Evolutionary conservation across 495 filamentous ascomycete genomes (phyloP).

Genomic region (Corynascus novoguineensis): DNA sequence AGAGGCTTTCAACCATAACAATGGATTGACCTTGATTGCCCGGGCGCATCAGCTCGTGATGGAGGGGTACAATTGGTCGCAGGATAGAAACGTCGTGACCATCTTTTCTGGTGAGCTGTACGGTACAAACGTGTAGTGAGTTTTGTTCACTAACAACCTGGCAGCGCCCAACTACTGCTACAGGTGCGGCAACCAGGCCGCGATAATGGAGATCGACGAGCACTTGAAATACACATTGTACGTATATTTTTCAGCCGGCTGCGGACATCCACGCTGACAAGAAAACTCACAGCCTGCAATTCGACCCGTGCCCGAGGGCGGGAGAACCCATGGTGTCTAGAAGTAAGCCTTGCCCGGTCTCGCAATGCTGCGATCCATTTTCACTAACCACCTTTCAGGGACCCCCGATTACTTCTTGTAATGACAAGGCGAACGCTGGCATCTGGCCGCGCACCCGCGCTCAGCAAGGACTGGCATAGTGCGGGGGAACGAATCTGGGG

Average conservation of each 20-base stretch:
- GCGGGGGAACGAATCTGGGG: not conserved
- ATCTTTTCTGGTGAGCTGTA: conserved; percentile 81
- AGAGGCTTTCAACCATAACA: conserved; percentile 99
- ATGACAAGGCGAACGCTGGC: conserved; percentile 9
- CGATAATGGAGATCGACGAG: conserved; percentile 99
- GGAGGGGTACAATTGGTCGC: conserved; percentile 98
- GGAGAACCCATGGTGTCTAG: conserved; percentile 98
- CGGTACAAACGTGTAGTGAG: not conserved
- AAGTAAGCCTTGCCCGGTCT: conserved; percentile 42
- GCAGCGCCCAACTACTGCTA: conserved; percentile 96
- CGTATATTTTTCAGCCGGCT: conserved; percentile 33
- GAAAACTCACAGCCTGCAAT: conserved; percentile 79
- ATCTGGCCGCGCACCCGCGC: conserved; percentile 7
- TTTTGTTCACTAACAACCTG: conserved; percentile 18
- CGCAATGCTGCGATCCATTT: not conserved
- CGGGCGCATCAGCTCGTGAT: conserved; percentile 94
- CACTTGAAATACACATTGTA: conserved; percentile 99
- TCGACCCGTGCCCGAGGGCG: conserved; percentile 94
- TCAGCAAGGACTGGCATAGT: conserved; percentile 6
- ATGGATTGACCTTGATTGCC: conserved; percentile 91
- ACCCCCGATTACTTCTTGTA: conserved; percentile 28
- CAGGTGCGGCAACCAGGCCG: conserved; percentile 96
- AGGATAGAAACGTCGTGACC: conserved; percentile 95
- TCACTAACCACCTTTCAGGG: conserved; percentile 12
- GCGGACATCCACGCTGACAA: conserved; percentile 9